phyloP scores from a whole-genome alignment of 352 stramenopile genomes.

The Phytophthora foliorum region DNA sequence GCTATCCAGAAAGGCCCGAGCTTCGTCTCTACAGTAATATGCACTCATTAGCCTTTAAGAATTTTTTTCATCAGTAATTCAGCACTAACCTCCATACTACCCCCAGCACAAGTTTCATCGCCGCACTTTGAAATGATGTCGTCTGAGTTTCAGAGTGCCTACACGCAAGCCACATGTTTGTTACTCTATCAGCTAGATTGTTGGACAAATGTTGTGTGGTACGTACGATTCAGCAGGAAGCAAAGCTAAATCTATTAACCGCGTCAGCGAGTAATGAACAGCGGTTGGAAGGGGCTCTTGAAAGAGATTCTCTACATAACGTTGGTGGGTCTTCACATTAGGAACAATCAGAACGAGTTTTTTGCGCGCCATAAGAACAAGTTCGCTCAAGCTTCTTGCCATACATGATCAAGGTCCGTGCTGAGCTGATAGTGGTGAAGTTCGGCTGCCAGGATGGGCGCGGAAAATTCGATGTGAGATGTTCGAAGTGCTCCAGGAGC shows the following conservation, averaged over 20 bases:
- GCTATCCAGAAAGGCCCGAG: slow-evolving; percentile 18
- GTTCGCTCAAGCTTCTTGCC: too few species aligned
- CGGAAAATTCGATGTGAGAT: slow-evolving; percentile 1
- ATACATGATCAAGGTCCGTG: slow-evolving; percentile 23
- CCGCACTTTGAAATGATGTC: slow-evolving; percentile 14
- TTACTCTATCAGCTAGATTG: neutral
- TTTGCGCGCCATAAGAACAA: neutral
- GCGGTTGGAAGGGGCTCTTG: slow-evolving; percentile 15
- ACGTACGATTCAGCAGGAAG: slow-evolving; percentile 15
- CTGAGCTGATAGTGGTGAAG: slow-evolving; percentile 31
- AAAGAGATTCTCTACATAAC: slow-evolving; percentile 24
- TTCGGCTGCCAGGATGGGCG: slow-evolving; percentile 15
- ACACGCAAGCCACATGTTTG: neutral
- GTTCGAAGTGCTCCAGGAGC: slow-evolving; percentile 10
- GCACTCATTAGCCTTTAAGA: neutral
- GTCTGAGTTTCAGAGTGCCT: slow-evolving; percentile 15
- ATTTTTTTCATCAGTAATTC: neutral
- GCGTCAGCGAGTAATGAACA: slow-evolving; percentile 19
- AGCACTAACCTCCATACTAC: slow-evolving; percentile 38
- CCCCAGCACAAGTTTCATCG: slow-evolving; percentile 35
- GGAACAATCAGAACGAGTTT: neutral
- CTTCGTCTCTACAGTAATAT: slow-evolving; percentile 15
- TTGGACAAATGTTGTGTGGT: neutral
- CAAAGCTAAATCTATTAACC: slow-evolving; percentile 1
- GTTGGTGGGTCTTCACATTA: slow-evolving; percentile 16